Evolutionary conservation across 2,329 filamentous ascomycete species (phyloP).

Genomic region (Lanzia echinophila): DNA sequence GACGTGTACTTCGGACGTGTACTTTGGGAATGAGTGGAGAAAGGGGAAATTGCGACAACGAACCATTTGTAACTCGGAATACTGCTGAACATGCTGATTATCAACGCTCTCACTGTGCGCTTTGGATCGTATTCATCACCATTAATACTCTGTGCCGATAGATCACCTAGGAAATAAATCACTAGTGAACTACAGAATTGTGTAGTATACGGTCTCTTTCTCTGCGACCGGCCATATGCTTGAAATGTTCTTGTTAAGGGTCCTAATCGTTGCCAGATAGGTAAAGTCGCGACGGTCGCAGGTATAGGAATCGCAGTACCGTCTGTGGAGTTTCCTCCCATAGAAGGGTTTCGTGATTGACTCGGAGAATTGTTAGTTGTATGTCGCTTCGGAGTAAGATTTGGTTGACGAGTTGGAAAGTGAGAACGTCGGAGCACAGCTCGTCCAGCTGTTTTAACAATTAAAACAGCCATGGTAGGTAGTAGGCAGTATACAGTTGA

Average conservation of each 20-base stretch:
- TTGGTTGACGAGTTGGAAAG: conserved; percentile 13
- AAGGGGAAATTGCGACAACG: conserved; percentile 17
- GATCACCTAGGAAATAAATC: conserved; percentile 72
- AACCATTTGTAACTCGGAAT: conserved; percentile 83
- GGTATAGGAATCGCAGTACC: conserved; percentile 37
- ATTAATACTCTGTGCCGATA: conserved; percentile 66
- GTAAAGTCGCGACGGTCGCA: conserved; percentile 34
- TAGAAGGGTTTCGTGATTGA: conserved; percentile 10
- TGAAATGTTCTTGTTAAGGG: conserved; percentile 47
- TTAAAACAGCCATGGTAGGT: conserved; percentile 21
- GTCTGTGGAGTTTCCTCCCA: conserved; percentile 16
- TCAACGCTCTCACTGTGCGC: conserved; percentile 63
- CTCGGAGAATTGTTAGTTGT: conserved; percentile 12
- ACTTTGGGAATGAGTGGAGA: background rate
- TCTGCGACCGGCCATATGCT: conserved; percentile 65
- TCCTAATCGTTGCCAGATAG: conserved; percentile 50
- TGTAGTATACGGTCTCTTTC: conserved; percentile 66
- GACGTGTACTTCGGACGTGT: background rate
- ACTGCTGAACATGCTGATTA: conserved; percentile 65
- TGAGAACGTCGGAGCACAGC: conserved; percentile 18
- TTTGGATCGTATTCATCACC: conserved; percentile 58
- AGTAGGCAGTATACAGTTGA: background rate
- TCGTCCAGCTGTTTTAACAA: conserved; percentile 18
- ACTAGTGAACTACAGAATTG: conserved; percentile 70
- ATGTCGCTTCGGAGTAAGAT: conserved; percentile 16